A percentile compares a stretch with the other conserved stretches of the same genome.
phyloP scores from a whole-genome alignment of 2,329 filamentous ascomycete genomes.

The Alternaria viburni region DNA sequence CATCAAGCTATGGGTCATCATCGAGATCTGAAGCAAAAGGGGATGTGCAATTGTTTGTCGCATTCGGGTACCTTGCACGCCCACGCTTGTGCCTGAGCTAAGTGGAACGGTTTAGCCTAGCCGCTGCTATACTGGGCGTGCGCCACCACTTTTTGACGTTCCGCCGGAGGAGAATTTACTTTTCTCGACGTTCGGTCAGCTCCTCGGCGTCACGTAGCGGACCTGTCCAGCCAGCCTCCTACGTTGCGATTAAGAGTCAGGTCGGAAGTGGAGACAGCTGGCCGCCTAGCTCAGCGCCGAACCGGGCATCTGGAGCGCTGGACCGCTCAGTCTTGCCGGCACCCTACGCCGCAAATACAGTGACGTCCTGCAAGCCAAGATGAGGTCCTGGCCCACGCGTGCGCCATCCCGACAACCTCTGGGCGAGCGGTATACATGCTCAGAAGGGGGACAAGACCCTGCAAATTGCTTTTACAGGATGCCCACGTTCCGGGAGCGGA shows the following conservation, averaged over 20 bases:
- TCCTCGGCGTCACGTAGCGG: slow-evolving; percentile 9
- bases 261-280: not conserved
- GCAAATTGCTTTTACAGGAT: not conserved
- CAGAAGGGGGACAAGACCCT: not conserved
- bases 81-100: slow-evolving; percentile 6
- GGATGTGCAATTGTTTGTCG: not conserved
- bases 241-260: slow-evolving; percentile 1
- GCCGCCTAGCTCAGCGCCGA: not conserved
- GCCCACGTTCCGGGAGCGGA: not conserved
- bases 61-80: slow-evolving; percentile 1
- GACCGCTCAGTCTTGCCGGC: not conserved
- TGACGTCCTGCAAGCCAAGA: slow-evolving; percentile 3
- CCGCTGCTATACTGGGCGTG: slow-evolving; percentile 10
- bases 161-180: slow-evolving; percentile 10
- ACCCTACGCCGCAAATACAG: not conserved
- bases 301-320: slow-evolving; percentile 2
- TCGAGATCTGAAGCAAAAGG: not conserved
- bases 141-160: slow-evolving; percentile 4
- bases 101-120: slow-evolving; percentile 5
- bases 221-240: slow-evolving; percentile 2
- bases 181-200: not conserved
- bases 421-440: not conserved
- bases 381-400: not conserved
- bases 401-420: not conserved
- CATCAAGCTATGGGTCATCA: not conserved